These are phyloP conservation scores for Phytophthora vignae DNA, from an alignment of 352 stramenopile genomes.

Conservation along the genomic window DNA sequence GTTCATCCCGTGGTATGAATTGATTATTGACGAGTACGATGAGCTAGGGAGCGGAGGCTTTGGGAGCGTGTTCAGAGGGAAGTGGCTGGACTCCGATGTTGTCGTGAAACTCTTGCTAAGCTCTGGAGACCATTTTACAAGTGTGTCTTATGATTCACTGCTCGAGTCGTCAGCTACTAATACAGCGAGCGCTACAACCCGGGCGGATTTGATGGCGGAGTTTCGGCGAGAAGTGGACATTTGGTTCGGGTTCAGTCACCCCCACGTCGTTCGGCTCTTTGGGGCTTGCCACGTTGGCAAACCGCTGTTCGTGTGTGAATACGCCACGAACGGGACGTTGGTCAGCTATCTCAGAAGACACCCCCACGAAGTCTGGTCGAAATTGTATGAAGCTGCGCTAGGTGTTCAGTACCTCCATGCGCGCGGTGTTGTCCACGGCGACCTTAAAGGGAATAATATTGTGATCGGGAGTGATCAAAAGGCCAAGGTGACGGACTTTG, in stretches of 20 bases:
- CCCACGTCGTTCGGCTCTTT: slow-evolving; percentile 16
- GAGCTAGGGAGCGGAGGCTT: background rate
- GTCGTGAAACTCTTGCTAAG: background rate
- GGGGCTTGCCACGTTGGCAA: slow-evolving; percentile 19
- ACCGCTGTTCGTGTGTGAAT: slow-evolving; percentile 24
- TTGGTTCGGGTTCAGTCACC: slow-evolving; percentile 18
- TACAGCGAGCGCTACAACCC: background rate
- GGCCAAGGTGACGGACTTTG: slow-evolving; percentile 28
- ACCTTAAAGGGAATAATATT: slow-evolving; percentile 20
- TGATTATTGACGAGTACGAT: slow-evolving; percentile 1
- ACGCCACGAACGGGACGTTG: slow-evolving; percentile 14
- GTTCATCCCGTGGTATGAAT: slow-evolving; percentile 15
- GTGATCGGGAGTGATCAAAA: slow-evolving; percentile 20
- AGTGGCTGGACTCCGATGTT: slow-evolving; percentile 6
- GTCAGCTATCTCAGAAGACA: slow-evolving; percentile 7
- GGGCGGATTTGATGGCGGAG: background rate
- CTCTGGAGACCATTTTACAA: background rate
- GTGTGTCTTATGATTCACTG: background rate
- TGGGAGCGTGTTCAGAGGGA: slow-evolving; percentile 2
- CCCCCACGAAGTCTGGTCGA: background rate
- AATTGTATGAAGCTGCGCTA: slow-evolving; percentile 3
- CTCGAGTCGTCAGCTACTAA: background rate
- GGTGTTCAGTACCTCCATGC: slow-evolving; percentile 7
- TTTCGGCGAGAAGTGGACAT: slow-evolving; percentile 15
- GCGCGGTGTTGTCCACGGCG: background rate